These are phyloP conservation scores for Colletotrichum plurivorum DNA, from an alignment of 2,329 filamentous ascomycete genomes.

Conservation along the genomic window DNA sequence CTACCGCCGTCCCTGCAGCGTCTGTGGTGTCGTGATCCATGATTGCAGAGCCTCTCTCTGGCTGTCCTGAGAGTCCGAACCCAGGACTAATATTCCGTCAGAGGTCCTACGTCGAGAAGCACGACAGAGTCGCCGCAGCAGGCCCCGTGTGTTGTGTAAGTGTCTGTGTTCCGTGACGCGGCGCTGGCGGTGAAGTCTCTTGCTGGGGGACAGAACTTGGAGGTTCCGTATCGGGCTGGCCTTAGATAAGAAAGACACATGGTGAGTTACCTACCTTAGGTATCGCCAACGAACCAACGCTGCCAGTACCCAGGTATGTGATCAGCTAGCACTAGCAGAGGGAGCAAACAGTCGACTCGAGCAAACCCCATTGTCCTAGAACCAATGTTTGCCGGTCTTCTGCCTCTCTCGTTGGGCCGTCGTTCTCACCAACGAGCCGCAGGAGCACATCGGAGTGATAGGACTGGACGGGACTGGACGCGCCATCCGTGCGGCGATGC, in stretches of 20 bases:
- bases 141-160: slow-evolving; percentile 20
- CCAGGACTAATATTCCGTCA: background rate
- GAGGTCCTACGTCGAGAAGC: background rate
- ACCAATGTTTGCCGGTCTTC: slow-evolving; percentile 5
- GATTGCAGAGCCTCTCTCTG: background rate
- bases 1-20: slow-evolving; percentile 25
- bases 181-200: slow-evolving; percentile 13
- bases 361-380: slow-evolving; percentile 6
- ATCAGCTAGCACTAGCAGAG: background rate
- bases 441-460: background rate
- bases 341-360: background rate
- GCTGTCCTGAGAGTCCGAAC: too few relatives aligned
- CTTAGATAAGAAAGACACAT: background rate
- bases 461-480: slow-evolving; percentile 22
- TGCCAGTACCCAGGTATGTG: background rate
- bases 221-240: background rate
- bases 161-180: slow-evolving; percentile 18
- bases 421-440: background rate
- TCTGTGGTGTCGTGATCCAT: slow-evolving; percentile 23
- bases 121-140: slow-evolving; percentile 27
- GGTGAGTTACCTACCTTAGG: background rate
- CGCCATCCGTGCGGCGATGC: slow-evolving; percentile 36
- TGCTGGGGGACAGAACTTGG: background rate
- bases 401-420: background rate
- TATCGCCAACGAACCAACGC: too few relatives aligned